Evolutionary conservation across 139 green algal species (phyloP).

Genomic region (Chlamydomonas asymmetrica): DNA sequence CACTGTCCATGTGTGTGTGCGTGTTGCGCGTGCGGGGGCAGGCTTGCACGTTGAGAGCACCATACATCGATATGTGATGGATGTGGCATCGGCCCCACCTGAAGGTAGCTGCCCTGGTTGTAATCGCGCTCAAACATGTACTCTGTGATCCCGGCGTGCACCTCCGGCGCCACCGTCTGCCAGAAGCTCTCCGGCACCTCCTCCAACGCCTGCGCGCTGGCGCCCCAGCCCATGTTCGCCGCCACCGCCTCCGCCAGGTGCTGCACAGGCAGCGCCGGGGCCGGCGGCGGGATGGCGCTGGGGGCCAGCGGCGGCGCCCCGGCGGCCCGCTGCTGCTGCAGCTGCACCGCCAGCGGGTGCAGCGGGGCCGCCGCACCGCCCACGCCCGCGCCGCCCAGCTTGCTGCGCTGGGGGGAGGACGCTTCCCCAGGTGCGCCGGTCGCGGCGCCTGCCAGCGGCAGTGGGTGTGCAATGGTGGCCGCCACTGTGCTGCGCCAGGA

Average conservation of each 20-base stretch:
- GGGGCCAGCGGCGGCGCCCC: neutral
- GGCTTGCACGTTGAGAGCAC: no score
- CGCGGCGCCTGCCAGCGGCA: neutral
- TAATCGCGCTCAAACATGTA: conserved; percentile 24
- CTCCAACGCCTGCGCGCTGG: conserved; percentile 18
- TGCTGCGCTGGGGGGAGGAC: no score
- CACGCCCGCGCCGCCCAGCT: no score
- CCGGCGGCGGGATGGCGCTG: neutral
- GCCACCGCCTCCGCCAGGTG: conserved; percentile 10
- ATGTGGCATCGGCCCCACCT: neutral
- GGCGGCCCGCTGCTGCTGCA: neutral
- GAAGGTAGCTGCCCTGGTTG: no score
- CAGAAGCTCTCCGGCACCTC: conserved; percentile 49
- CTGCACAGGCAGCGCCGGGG: neutral
- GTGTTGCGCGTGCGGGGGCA: no score
- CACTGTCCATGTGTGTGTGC: neutral
- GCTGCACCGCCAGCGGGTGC: neutral
- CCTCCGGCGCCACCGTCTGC: conserved; percentile 37
- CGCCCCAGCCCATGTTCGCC: conserved; percentile 5
- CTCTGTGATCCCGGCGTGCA: conserved; percentile 42
- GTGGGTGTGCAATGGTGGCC: conserved; percentile 17
- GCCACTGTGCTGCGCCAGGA: conserved; percentile 30
- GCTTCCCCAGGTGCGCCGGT: neutral
- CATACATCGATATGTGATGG: no score
- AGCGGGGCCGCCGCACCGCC: neutral